Conservation (phyloP, 2,329 filamentous ascomycete species). For the Tolypocladium sp. region DNA sequence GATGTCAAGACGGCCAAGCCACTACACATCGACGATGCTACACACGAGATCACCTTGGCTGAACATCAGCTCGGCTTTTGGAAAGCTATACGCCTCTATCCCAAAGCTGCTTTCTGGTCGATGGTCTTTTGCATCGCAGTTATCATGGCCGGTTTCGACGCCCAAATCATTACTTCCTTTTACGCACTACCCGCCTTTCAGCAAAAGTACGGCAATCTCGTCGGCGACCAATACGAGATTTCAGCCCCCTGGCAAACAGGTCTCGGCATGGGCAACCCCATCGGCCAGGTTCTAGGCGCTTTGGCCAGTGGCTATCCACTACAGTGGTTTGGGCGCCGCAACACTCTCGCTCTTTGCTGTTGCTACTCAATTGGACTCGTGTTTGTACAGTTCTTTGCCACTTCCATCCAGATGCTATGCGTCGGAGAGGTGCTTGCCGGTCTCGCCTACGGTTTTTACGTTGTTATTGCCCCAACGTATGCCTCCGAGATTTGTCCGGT, state of each 20-base stretch:
- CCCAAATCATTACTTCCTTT: slow-evolving; percentile 55
- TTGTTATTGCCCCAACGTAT: slow-evolving; percentile 31
- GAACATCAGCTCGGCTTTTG: slow-evolving; percentile 30
- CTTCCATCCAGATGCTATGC: slow-evolving; percentile 27
- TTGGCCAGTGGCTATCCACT: slow-evolving; percentile 38
- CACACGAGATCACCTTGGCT: too few species aligned
- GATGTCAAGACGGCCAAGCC: too few species aligned
- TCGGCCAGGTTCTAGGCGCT: slow-evolving; percentile 48
- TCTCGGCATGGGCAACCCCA: slow-evolving; percentile 42
- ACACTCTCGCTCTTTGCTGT: slow-evolving; percentile 42
- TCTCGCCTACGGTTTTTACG: slow-evolving; percentile 33
- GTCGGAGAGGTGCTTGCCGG: slow-evolving; percentile 36
- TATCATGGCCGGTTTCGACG: slow-evolving; percentile 55
- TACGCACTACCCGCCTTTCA: slow-evolving; percentile 50
- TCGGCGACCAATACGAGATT: slow-evolving; percentile 21
- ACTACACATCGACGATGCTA: too few species aligned
- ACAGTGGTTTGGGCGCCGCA: slow-evolving; percentile 21
- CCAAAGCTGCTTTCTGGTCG: slow-evolving; percentile 43
- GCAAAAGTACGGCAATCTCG: slow-evolving; percentile 25
- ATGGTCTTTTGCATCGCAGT: slow-evolving; percentile 50
- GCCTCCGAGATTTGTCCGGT: slow-evolving; percentile 33
- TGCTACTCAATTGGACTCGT: slow-evolving; percentile 17
- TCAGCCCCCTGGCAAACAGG: slow-evolving; percentile 36
- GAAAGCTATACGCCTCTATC: slow-evolving; percentile 32
- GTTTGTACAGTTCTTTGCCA: slow-evolving; percentile 21